A percentile compares a stretch with the other conserved stretches of the same genome.
These are phyloP conservation scores for Sequoia sempervirens DNA, from an alignment of 75 land plant species.

Conservation along the genomic window DNA sequence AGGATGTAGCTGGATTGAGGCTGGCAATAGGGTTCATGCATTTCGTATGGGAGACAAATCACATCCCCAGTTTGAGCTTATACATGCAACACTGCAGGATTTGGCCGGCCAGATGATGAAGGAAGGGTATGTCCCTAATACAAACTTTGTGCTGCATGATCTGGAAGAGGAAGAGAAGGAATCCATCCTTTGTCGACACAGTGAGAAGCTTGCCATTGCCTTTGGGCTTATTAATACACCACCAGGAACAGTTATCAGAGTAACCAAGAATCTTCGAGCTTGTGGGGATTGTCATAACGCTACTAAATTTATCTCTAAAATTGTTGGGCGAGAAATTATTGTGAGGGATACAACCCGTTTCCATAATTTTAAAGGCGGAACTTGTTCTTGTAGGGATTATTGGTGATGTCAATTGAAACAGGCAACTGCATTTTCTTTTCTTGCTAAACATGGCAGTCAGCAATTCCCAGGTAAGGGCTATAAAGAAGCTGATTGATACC, in stretches of 20 bases:
- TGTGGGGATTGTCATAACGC: slow-evolving; percentile 16
- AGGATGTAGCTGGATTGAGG: slow-evolving; percentile 20
- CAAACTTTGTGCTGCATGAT: slow-evolving; percentile 8
- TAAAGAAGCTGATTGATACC: too few relatives aligned
- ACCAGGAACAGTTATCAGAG: neutral
- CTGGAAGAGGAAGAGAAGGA: slow-evolving; percentile 13
- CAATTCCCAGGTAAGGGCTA: neutral
- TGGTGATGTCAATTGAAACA: neutral
- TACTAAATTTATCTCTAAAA: slow-evolving; percentile 14
- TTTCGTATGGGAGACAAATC: slow-evolving; percentile 16
- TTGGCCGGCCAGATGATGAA: slow-evolving; percentile 8
- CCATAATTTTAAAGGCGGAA: slow-evolving; percentile 13
- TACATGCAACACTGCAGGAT: slow-evolving; percentile 2
- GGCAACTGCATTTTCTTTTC: neutral
- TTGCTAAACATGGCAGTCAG: neutral
- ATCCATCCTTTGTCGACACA: slow-evolving; percentile 9
- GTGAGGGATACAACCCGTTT: slow-evolving; percentile 13
- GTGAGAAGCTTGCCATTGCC: slow-evolving; percentile 17
- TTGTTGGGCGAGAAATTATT: slow-evolving; percentile 10
- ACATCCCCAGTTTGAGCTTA: neutral
- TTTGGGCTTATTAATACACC: slow-evolving; percentile 16
- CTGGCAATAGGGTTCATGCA: slow-evolving; percentile 13
- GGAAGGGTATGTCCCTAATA: slow-evolving; percentile 11
- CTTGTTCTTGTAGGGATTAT: slow-evolving; percentile 15
- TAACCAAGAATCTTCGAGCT: slow-evolving; percentile 14